phyloP scores from a whole-genome alignment of 352 stramenopile species.

The Phytophthora niederhauseri region DNA sequence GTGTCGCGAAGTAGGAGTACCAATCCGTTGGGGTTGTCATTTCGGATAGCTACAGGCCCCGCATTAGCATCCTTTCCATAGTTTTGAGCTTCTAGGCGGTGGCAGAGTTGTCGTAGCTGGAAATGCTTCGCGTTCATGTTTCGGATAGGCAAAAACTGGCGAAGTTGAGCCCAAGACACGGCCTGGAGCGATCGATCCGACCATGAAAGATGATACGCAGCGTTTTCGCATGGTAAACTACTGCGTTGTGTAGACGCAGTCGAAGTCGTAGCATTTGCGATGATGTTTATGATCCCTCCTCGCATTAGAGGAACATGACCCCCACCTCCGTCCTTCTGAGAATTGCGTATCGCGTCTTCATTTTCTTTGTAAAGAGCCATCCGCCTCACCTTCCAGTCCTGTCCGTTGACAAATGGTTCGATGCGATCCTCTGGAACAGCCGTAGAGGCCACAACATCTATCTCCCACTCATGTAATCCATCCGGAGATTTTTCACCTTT shows the following conservation, averaged over 20 bases:
- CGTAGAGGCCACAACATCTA: constrained; percentile 60
- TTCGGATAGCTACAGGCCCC: background rate
- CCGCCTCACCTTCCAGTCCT: constrained; percentile 67
- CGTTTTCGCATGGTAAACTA: constrained; percentile 37
- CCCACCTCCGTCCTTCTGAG: constrained; percentile 8
- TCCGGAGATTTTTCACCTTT: background rate
- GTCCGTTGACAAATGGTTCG: constrained; percentile 59
- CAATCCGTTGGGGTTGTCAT: constrained; percentile 44
- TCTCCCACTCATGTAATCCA: constrained; percentile 22
- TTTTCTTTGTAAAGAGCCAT: constrained; percentile 63
- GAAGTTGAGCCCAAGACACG: constrained; percentile 54
- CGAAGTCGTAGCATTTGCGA: background rate
- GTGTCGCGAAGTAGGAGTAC: constrained; percentile 41
- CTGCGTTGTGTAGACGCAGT: background rate
- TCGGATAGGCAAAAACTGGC: constrained; percentile 61
- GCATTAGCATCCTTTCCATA: background rate
- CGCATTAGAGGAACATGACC: constrained; percentile 17
- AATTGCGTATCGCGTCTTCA: constrained; percentile 20
- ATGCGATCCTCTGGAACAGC: constrained; percentile 66
- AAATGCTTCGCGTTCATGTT: constrained; percentile 77
- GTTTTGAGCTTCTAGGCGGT: constrained; percentile 15
- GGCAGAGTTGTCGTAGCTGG: constrained; percentile 46
- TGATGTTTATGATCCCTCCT: constrained; percentile 28
- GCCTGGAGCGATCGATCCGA: constrained; percentile 51
- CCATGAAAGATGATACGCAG: constrained; percentile 66